These are phyloP conservation scores for Phytopythium helicoides DNA, from an alignment of 352 stramenopile species.

Conservation along the genomic window DNA sequence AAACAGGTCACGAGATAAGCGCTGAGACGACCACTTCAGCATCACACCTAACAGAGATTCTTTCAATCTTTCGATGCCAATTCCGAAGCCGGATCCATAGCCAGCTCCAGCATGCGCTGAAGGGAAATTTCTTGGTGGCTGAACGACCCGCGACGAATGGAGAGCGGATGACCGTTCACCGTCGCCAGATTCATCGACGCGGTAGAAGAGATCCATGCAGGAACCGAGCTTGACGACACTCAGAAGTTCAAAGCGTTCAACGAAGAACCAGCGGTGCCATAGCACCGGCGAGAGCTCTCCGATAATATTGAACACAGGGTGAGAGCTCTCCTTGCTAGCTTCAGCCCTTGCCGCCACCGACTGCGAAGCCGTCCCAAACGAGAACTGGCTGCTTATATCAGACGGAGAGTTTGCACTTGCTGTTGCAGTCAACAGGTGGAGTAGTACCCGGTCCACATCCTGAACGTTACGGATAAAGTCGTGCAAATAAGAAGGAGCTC, in stretches of 20 bases:
- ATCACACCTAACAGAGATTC: conserved; percentile 58
- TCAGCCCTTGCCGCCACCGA: conserved; percentile 16
- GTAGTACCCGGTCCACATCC: conserved; percentile 79
- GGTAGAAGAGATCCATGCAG: conserved; percentile 67
- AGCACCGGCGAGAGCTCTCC: conserved; percentile 82
- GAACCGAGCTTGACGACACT: conserved; percentile 66
- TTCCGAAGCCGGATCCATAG: conserved; percentile 24
- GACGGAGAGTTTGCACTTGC: conserved; percentile 22
- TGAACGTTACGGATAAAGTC: conserved; percentile 85
- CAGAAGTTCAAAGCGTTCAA: conserved; percentile 86
- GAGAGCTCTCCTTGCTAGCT: conserved; percentile 46
- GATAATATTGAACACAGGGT: conserved; percentile 90
- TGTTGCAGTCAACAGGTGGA: conserved; percentile 84
- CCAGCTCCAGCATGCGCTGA: conserved; percentile 4
- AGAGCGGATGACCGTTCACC: not conserved
- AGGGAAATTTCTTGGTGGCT: conserved; percentile 8
- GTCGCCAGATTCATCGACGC: conserved; percentile 36
- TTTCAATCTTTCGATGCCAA: conserved; percentile 55
- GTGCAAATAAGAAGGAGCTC: conserved; percentile 56
- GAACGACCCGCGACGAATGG: not conserved
- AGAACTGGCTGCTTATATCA: conserved; percentile 51
- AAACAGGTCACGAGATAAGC: conserved; percentile 75
- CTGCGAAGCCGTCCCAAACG: conserved; percentile 56
- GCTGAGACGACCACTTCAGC: conserved; percentile 76
- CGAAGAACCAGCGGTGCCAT: conserved; percentile 89